phyloP scores from a whole-genome alignment of 805 yeast species.

The Blastobotrys muscicola region DNA sequence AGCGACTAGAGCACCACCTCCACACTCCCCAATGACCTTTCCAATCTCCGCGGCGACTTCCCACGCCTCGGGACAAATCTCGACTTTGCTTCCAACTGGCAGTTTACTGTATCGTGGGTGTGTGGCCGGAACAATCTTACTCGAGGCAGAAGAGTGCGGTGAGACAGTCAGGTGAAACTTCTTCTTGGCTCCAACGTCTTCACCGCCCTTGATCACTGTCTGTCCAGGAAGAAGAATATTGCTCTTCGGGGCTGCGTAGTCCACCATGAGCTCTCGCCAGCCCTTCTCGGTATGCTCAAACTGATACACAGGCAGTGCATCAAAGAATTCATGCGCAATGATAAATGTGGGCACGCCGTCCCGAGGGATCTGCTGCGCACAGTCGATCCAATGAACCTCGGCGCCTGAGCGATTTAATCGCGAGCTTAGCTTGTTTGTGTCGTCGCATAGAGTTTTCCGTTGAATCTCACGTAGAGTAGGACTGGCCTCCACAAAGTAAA shows the following conservation, averaged over 20 bases:
- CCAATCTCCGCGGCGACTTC: slow-evolving; percentile 46
- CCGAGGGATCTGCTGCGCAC: slow-evolving; percentile 26
- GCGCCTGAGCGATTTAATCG: slow-evolving; percentile 27
- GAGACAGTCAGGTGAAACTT: slow-evolving; percentile 48
- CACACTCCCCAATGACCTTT: slow-evolving; percentile 29
- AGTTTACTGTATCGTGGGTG: slow-evolving; percentile 43
- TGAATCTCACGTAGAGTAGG: slow-evolving; percentile 53
- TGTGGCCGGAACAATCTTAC: slow-evolving; percentile 42
- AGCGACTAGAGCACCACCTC: slow-evolving; percentile 62
- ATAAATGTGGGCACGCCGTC: slow-evolving; percentile 44
- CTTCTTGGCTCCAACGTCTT: slow-evolving; percentile 8
- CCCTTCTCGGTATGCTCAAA: slow-evolving; percentile 52
- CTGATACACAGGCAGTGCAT: slow-evolving; percentile 71
- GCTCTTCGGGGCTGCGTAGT: slow-evolving; percentile 29
- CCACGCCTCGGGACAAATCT: slow-evolving; percentile 67
- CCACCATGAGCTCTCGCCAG: slow-evolving; percentile 75
- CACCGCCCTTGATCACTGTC: slow-evolving; percentile 9
- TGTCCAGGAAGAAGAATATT: slow-evolving; percentile 17
- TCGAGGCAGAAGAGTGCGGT: slow-evolving; percentile 52
- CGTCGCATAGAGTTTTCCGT: slow-evolving; percentile 37
- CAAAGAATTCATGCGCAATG: slow-evolving; percentile 80
- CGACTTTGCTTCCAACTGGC: slow-evolving; percentile 51
- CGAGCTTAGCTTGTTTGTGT: slow-evolving; percentile 33
- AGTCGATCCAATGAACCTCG: slow-evolving; percentile 31
- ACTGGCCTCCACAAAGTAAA: slow-evolving; percentile 65